Evolutionary conservation across 257 asterid species (phyloP), one percentile per base, ranked within the genome.

Genomic region (Craterostigma plantagineum): DNA sequence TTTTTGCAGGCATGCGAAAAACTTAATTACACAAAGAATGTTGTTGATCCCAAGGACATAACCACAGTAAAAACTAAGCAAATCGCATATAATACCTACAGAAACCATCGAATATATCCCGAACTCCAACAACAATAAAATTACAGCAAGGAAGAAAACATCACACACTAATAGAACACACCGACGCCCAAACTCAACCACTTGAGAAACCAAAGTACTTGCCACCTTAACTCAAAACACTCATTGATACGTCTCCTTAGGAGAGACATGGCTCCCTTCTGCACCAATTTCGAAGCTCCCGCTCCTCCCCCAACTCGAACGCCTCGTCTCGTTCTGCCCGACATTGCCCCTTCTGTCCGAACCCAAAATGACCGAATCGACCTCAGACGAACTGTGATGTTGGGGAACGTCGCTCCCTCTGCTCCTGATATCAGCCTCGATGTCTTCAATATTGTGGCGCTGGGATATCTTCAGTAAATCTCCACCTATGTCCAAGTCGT

Each of bases 401-500:
- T n/a, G 87, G 33, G 73, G 75, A 47, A 51, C 91, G 33, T 83
- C 92, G 33, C 85, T 75, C 49, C 91, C 95, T 65, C 95, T 77
- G 59, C 94, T 77, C 16, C 90, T 87, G 35, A 83, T 66, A 56
- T 80, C 93, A 14, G 93, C 81, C 60, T 90, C 96, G 2, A 90
- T 79, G 45, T 90, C 99, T 56, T 77, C 95, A 18, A 90, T 75
- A 48, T 77, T 73, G 53, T 75, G 96, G 18, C 99, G 96, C 57
- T 79, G 99, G 1, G 99, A 90, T 63, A 83, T 80, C 60, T 83
- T 80, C 59, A 83, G 49, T 38, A 83, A 92, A 69, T 90, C 99
- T 16, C 92, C 99, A 46, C 92, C 96, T 14, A 83, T 59, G 64
- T 77, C 94, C 49, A 77, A 56, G 66, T 79, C 94, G 33, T 79